A percentile compares a stretch with the other conserved stretches of the same genome.
Conservation (phyloP, 2,329 filamentous ascomycete genomes). For the Fusarium scirpi region DNA sequence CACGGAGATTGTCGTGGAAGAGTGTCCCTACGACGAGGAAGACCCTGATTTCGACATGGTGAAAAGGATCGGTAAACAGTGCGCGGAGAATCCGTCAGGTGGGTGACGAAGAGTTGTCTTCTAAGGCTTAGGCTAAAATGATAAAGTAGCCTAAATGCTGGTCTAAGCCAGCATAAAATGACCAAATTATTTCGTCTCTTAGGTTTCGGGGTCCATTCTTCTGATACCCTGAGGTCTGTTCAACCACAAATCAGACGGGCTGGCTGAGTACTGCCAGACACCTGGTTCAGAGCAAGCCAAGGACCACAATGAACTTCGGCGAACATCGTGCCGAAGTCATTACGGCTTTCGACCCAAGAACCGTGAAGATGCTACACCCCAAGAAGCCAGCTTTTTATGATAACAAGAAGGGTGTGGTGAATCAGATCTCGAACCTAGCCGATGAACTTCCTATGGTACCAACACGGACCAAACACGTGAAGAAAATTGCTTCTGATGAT, state of each 20-base stretch:
- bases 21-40: no score
- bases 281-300: background rate
- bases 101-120: rapidly evolving
- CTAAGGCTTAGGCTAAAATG: no score
- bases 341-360: background rate
- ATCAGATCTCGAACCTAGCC: background rate
- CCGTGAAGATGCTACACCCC: background rate
- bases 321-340: background rate
- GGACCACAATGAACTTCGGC: background rate
- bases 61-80: no score
- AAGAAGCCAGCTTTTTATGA: background rate
- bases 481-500: background rate
- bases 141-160: no score
- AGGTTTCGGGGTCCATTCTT: no score
- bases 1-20: no score
- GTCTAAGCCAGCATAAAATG: no score
- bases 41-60: no score
- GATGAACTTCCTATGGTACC: background rate
- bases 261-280: background rate
- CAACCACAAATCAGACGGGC: background rate
- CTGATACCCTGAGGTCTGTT: background rate
- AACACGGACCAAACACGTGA: no score
- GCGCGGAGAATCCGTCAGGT: no score
- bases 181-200: no score
- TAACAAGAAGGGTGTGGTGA: background rate